Evolutionary conservation across 257 asterid genomes (phyloP), one percentile per base, ranked within the genome.

Genomic region (Plantago major): DNA sequence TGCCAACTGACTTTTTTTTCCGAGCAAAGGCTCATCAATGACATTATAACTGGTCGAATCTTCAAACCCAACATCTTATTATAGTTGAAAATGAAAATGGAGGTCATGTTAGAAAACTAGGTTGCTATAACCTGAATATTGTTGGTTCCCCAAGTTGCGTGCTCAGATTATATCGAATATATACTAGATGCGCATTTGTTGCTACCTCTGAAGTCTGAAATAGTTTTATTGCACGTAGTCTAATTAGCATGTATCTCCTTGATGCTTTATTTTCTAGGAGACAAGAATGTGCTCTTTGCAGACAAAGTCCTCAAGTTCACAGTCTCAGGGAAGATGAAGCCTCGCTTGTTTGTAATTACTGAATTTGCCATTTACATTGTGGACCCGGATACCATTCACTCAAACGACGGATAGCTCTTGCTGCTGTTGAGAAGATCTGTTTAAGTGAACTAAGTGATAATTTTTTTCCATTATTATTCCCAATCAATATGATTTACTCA

Each of bases 391-490:
- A 73, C 78, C 2, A 85, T 67, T 72, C 82, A 42, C 95, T 93
- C 67, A 89, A 83, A 79, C 76, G 99, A 78, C 82, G 99, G 81
- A 83, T 93, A 68, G 84, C 99, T 63, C 82, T 86, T 46, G 94
- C 99, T 11, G 97, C 97, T 76, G 97, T 93, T 71, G 99, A 93
- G 78, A 93, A 76, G 78, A 75, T 93, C 58, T 81, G 81, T 73
- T 73, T 87, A 75, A 93, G 99, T 73, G 94, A 89, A 73, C 79
- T 81, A 53, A 81, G 81, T 66, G 97, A 89, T 73, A 82, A 89
- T 74, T 93, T 93, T 77, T 89, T 49, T 86, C 97, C 50, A 72
- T 93, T 57, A 75, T 87, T 61, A 82, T 89, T 70, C 97, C 97
- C 55, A 86, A 95, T 3, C 97, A 93, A 67, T 93, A 93, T 56